Base-by-base conservation (phyloP, 2,329 filamentous ascomycete genomes). In the Colletotrichum coccodes region DNA sequence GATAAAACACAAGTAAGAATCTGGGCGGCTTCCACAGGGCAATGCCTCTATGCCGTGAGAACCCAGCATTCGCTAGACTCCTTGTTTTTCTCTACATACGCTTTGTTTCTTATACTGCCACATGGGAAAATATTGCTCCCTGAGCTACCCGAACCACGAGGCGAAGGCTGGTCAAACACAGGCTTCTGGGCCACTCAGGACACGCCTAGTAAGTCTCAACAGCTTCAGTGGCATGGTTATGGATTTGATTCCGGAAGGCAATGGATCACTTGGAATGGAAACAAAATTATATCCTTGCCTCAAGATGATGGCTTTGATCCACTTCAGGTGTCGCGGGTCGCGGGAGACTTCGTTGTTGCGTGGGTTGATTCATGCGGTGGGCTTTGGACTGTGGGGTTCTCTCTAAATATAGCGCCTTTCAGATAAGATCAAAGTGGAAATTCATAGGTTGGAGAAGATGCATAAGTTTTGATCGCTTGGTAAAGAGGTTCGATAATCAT, bases 141-240 rank as follows among this genome's bases (percentile, higher is more conserved):
- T 9, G 14, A 8, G 5, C 9, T 8, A 7, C 0, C 1, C 34
- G 3, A 2, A 4, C 1, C 34, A 30, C 3, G n/a, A n/a, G n/a
- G n/a, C n/a, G n/a, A n/a, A n/a, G n/a, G n/a, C n/a, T n/a, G n/a
- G n/a, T n/a, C n/a, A n/a, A n/a, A n/a, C n/a, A n/a, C 16, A 1
- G 7, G 14, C 16, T 26, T 50, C 14, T 8, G 16, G 28, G 32
- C n/a, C 6, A 2, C 3, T 12, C 26, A 21, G 32, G 11, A 50
- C 18, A 8, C 4, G 16, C n/a, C 47, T 32, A 16, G 11, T 11
- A 9, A 30, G 9, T 18, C 11, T 32, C 47, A 9, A 32, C n/a
- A 32, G 4, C 28, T 26, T 3, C 28, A 26, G 3, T 50, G 47
- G 47, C 47, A 50, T 8, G 47, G 47, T 2, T 50, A 32, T n/a